These are phyloP conservation scores for Fraxinus angustifolia DNA, from an alignment of 305 asterid genomes.

Conservation along the genomic window DNA sequence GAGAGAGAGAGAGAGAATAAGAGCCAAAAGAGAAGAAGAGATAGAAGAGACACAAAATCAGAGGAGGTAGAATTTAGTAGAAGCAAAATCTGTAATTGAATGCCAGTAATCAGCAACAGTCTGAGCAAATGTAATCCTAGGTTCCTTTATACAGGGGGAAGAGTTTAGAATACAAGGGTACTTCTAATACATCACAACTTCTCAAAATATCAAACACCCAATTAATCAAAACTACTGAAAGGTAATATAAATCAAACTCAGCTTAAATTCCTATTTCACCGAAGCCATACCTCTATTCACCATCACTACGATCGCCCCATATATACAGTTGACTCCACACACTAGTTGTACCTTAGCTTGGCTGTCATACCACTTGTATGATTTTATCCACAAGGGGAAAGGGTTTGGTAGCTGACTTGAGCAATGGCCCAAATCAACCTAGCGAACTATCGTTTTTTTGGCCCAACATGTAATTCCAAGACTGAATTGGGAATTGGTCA, in stretches of 20 bases:
- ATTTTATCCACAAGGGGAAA: not conserved
- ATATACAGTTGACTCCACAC: not conserved
- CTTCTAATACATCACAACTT: not conserved
- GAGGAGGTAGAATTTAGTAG: not conserved
- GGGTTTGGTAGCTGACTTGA: not conserved
- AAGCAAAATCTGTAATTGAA: not conserved
- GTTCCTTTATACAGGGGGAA: not conserved
- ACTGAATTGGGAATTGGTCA: not conserved
- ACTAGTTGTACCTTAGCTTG: not conserved
- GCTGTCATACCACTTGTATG: not conserved
- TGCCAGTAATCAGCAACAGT: not conserved
- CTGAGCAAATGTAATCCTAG: not conserved
- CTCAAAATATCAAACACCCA: not conserved
- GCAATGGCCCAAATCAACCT: not conserved
- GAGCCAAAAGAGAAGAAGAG: not conserved
- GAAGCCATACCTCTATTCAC: not conserved
- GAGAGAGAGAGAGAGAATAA: not conserved
- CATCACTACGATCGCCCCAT: not conserved
- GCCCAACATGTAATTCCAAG: not conserved
- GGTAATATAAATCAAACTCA: not conserved
- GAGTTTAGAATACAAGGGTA: not conserved
- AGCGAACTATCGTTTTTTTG: not conserved
- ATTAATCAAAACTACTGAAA: not conserved
- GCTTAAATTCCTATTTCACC: not conserved
- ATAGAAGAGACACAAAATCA: not conserved